Conservation (phyloP, 1,284 basidiomycete genomes). For the Ganoderma boninense region DNA sequence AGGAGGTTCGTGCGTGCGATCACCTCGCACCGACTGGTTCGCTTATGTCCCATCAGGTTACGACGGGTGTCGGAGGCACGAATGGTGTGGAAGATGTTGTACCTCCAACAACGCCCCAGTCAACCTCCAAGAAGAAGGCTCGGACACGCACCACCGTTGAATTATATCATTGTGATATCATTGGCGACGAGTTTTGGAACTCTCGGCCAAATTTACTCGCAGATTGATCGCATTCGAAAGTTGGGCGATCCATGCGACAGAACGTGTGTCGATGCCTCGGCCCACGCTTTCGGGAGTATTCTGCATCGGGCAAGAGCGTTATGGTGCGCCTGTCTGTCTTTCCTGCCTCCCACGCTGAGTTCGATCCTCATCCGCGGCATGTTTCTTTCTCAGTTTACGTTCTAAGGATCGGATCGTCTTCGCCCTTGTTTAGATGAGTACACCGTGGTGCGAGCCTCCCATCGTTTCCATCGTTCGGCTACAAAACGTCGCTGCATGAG, state of each 20-base stretch:
- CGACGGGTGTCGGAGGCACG: background rate
- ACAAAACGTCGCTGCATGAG: no score
- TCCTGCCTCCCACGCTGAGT: background rate
- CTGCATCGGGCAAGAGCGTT: background rate
- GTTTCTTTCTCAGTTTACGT: background rate
- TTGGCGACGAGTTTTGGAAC: conserved; percentile 84
- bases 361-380: background rate
- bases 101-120: background rate
- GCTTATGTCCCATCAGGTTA: conserved; percentile 5
- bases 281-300: background rate
- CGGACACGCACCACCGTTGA: conserved; percentile 54
- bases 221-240: conserved; percentile 19
- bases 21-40: background rate
- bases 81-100: background rate
- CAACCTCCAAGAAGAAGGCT: conserved; percentile 42
- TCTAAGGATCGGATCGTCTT: background rate
- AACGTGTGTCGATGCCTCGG: background rate
- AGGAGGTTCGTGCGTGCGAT: conserved; percentile 43
- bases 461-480: background rate
- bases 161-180: conserved; percentile 84
- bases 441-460: background rate
- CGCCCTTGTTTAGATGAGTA: background rate
- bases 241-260: background rate
- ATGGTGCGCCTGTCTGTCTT: background rate
- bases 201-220: conserved; percentile 55